phyloP scores from a whole-genome alignment of 345 rosid genomes.

The Hypericum androsaemum region DNA sequence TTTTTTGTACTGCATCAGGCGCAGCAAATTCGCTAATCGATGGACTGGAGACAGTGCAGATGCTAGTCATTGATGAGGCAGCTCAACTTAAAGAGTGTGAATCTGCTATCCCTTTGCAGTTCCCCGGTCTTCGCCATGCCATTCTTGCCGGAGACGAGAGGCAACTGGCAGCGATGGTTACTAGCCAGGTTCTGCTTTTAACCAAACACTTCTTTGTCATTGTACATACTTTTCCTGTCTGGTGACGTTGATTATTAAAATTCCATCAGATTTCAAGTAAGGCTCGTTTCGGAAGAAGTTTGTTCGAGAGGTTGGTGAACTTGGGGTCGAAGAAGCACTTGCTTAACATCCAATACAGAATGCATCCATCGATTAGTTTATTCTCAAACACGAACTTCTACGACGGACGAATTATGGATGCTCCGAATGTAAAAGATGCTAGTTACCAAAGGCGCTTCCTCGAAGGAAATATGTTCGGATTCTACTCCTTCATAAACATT shows the following conservation, averaged over 20 bases:
- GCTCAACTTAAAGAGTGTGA: conserved; percentile 55
- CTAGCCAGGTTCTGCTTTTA: conserved; percentile 29
- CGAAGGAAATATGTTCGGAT: conserved; percentile 29
- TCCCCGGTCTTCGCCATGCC: conserved; percentile 28
- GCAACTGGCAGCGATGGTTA: conserved; percentile 41
- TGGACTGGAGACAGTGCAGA: conserved; percentile 20
- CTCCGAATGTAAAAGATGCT: conserved; percentile 24
- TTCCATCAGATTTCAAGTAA: conserved; percentile 22
- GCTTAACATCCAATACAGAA: conserved; percentile 51
- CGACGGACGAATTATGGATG: conserved; percentile 33
- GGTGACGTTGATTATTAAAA: not conserved
- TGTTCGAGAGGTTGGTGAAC: conserved; percentile 46
- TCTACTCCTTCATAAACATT: conserved; percentile 44
- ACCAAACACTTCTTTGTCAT: not conserved
- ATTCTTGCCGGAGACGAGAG: conserved; percentile 47
- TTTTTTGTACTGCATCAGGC: conserved; percentile 34
- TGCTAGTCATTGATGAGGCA: conserved; percentile 55
- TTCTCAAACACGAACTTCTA: conserved; percentile 54
- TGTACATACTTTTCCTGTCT: not conserved
- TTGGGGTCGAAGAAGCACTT: conserved; percentile 40
- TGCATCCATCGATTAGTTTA: conserved; percentile 67
- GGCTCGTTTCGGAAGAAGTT: conserved; percentile 53
- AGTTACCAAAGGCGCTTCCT: conserved; percentile 15
- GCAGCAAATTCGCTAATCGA: conserved; percentile 22
- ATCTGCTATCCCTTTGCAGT: conserved; percentile 42